Evolutionary conservation across 2,329 filamentous ascomycete species (phyloP).

Genomic region (Colletotrichum aenigma): DNA sequence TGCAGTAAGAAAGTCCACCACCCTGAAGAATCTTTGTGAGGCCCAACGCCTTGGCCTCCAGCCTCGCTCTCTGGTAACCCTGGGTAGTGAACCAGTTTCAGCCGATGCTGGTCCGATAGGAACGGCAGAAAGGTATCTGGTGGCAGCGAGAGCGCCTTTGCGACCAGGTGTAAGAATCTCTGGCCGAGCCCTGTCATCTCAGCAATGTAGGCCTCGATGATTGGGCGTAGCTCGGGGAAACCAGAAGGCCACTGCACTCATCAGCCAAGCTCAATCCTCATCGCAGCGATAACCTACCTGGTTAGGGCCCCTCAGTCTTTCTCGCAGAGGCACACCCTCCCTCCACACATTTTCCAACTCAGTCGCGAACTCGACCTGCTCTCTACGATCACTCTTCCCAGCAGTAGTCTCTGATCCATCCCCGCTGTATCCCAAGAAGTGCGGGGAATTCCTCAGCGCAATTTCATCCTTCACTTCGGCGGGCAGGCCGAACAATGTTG

Average conservation of each 20-base stretch:
- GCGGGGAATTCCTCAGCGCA: constrained; percentile 57
- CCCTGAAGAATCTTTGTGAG: constrained; percentile 67
- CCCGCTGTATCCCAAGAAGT: constrained; percentile 64
- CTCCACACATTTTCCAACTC: constrained; percentile 47
- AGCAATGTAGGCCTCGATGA: constrained; percentile 53
- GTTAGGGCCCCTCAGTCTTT: constrained; percentile 51
- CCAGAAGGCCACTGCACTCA: constrained; percentile 43
- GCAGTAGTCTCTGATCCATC: constrained; percentile 61
- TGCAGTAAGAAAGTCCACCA: constrained; percentile 71
- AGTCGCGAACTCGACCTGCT: constrained; percentile 66
- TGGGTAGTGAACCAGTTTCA: constrained; percentile 63
- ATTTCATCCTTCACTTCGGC: constrained; percentile 40
- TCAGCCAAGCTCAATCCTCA: neutral
- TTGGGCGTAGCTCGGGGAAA: constrained; percentile 35
- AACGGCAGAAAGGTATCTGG: constrained; percentile 54
- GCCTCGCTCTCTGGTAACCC: constrained; percentile 12
- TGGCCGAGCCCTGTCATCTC: constrained; percentile 55
- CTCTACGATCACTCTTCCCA: constrained; percentile 53
- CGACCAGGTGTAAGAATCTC: constrained; percentile 60
- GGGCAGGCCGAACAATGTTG: constrained; percentile 46
- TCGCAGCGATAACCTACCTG: constrained; percentile 37
- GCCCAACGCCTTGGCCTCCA: constrained; percentile 58
- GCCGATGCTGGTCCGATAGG: constrained; percentile 60
- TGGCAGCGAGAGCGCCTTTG: constrained; percentile 56
- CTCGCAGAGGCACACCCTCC: constrained; percentile 38